Percentiles rank a stretch among this genome's conserved stretches.
Conservation (phyloP, 2,329 filamentous ascomycete species). For the Colletotrichum cuscutae region DNA sequence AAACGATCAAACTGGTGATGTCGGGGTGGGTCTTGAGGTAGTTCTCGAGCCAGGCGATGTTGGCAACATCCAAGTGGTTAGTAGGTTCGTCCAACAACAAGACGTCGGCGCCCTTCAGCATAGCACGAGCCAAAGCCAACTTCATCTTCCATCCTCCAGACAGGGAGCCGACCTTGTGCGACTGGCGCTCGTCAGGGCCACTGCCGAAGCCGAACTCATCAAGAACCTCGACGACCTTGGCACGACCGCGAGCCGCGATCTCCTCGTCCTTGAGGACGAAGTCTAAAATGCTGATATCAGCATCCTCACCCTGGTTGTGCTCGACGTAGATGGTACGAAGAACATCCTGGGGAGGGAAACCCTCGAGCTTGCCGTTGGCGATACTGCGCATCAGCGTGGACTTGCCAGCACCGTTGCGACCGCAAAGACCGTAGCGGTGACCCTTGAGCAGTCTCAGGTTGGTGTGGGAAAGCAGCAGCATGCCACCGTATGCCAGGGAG, state of each 20-base stretch:
- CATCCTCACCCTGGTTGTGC: slow-evolving; percentile 98
- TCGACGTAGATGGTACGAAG: slow-evolving; percentile 98
- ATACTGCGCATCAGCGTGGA: slow-evolving; percentile 99
- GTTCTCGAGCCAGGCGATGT: slow-evolving; percentile 94
- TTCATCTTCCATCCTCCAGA: slow-evolving; percentile 99
- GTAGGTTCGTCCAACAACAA: slow-evolving; percentile 97
- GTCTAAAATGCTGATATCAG: slow-evolving; percentile 93
- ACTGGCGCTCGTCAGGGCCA: slow-evolving; percentile 88
- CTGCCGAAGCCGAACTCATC: slow-evolving; percentile 93
- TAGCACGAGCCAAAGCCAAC: slow-evolving; percentile 92
- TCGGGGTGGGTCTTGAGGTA: slow-evolving; percentile 97
- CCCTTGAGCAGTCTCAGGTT: slow-evolving; percentile 95
- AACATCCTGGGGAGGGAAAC: slow-evolving; percentile 91
- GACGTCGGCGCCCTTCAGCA: slow-evolving; percentile 97
- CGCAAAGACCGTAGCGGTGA: slow-evolving; percentile 96
- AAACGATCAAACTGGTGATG: slow-evolving; percentile 97
- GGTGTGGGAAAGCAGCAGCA: slow-evolving; percentile 95
- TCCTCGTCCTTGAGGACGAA: slow-evolving; percentile 92
- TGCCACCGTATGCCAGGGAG: slow-evolving; percentile 96
- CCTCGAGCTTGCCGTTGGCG: slow-evolving; percentile 93
- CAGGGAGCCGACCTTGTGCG: slow-evolving; percentile 89
- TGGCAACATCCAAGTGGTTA: slow-evolving; percentile 96
- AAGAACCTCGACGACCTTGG: slow-evolving; percentile 86
- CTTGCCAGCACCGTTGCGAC: slow-evolving; percentile 96
- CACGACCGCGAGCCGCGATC: slow-evolving; percentile 79